These are phyloP conservation scores for Candida cerambycidarum DNA, from an alignment of 805 yeast species.

Conservation along the genomic window DNA sequence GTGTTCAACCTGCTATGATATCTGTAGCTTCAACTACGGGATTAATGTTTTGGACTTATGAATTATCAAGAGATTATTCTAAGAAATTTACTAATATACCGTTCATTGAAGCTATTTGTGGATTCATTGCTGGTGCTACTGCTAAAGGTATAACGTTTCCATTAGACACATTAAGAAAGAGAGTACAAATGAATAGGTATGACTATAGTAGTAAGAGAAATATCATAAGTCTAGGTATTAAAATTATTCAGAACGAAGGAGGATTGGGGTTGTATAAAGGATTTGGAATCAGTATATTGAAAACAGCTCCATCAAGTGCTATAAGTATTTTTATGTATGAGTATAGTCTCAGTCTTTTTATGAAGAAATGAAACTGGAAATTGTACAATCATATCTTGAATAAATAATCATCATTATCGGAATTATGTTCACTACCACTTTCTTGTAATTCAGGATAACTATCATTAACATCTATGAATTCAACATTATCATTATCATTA, in stretches of 20 bases:
- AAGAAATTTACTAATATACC: constrained; percentile 29
- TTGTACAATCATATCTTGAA: constrained; percentile 25
- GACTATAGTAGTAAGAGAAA: not conserved
- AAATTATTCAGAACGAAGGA: constrained; percentile 59
- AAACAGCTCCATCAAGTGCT: constrained; percentile 79
- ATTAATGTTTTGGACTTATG: constrained; percentile 69
- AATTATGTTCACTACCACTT: constrained; percentile 17
- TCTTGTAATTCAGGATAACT: constrained; percentile 17
- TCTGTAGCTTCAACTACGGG: constrained; percentile 75
- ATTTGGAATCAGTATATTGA: constrained; percentile 63
- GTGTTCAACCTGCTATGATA: constrained; percentile 50
- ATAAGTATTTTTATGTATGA: constrained; percentile 69
- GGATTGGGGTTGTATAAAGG: constrained; percentile 72
- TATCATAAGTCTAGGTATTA: constrained; percentile 13
- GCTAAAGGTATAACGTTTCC: constrained; percentile 82
- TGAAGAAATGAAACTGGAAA: too few species aligned
- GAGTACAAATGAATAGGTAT: constrained; percentile 58
- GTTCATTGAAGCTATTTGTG: constrained; percentile 55
- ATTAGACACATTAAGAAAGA: constrained; percentile 74
- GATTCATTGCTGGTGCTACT: constrained; percentile 72
- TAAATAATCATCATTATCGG: constrained; percentile 30
- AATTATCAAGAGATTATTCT: constrained; percentile 43
- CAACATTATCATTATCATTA: constrained; percentile 22
- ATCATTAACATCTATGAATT: constrained; percentile 26
- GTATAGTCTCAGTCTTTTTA: constrained; percentile 20